Base-by-base conservation (phyloP, 768 basidiomycete genomes). In the Lepiota brunneoincarnata region DNA sequence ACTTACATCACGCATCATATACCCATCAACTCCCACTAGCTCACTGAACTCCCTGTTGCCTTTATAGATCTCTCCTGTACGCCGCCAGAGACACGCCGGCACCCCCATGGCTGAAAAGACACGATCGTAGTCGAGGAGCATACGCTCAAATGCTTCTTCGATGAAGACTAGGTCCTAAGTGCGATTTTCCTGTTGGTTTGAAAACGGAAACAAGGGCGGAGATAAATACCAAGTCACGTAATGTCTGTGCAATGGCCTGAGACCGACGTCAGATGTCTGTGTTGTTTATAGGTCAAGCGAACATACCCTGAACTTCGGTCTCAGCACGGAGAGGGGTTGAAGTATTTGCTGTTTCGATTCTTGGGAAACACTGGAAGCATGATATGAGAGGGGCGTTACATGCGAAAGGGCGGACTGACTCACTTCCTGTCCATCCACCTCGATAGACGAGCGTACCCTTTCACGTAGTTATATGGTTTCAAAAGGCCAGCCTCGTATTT, bases 21-120 rank as follows among this genome's bases (percentile, higher is more conserved):
- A 84, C 36, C 91, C 89, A 54, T 93, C 91, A 26, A 97, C 78
- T 18, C 94, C 87, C 28, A 97, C 82, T 6, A 98, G 75, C 63
- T 93, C 91, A 5, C 93, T 87, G 67, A 99, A 98, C 71, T 96
- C 94, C 51, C 92, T 82, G 66, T 99, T 99, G 40, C 89, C 95
- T 69, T 98, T 98, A 77, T 98, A 98, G 58, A 98, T 98, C 73
- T 98, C 95, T 31, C 96, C 96, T 2, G 96, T 99, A 44, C 96
- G 77, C 23, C 95, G 79, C 96, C 96, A 98, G 5, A 98, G 79
- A 60, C 96, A 99, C 0, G 94, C 94, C 0, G 96, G 96, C 3
- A 98, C 93, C 31, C 93, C 94, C 88, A 99, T 98, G 0, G 92
- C 93, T 49, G 87, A 87, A 70, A 93, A 92, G 12, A 91, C 93